Base-by-base conservation (phyloP, 352 stramenopile genomes). In the Pythium scleroteichum region DNA sequence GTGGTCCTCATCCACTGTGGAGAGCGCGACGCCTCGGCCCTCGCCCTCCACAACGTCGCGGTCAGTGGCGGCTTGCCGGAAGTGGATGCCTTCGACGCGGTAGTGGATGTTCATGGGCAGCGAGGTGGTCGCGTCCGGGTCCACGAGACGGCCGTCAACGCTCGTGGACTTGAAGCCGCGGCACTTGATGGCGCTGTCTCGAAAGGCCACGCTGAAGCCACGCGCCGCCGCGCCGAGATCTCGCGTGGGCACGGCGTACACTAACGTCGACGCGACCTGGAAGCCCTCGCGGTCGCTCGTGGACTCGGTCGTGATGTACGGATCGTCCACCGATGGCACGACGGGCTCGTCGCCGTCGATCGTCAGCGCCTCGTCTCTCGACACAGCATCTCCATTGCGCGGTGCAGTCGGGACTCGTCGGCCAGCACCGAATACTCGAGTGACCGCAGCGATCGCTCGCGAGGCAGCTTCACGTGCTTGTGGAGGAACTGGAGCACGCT, bases 231-330 rank as follows among this genome's bases (percentile, higher is more conserved):
- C 41, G 24, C 22, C 40, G 40, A 76, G 3, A 55, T 68, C 23
- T 60, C 54, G 45, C n/a, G 69, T 75, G 32, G 76, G 69, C 45
- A 79, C 68, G 24, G 69, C 62, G 45, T 71, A 79, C 42, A 75
- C 62, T 12, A 58, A 52, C 1, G 53, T 66, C 24, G 68, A 71
- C 3, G 59, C 74, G 22, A 59, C 40, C 9, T 32, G 24, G 19
- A 59, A 59, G 16, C 52, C 52, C 12, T 5, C 29, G 7, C 27
- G 27, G 27, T 53, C 47, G 20, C 26, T 53, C 16, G 24, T 29
- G 17, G 24, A 32, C n/a, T 53, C 29, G 47, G 47, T 53, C 47
- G 17, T 59, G 24, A 50, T 59, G 17, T 14, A 50, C 16, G 52
- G 52, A 1, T 35, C 9, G 10, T 29, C 9, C n/a, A 41, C 5